Percentiles rank a stretch among this genome's conserved stretches.
Conservation (phyloP, 352 stramenopile species). For the Plasmopara halstedii region DNA sequence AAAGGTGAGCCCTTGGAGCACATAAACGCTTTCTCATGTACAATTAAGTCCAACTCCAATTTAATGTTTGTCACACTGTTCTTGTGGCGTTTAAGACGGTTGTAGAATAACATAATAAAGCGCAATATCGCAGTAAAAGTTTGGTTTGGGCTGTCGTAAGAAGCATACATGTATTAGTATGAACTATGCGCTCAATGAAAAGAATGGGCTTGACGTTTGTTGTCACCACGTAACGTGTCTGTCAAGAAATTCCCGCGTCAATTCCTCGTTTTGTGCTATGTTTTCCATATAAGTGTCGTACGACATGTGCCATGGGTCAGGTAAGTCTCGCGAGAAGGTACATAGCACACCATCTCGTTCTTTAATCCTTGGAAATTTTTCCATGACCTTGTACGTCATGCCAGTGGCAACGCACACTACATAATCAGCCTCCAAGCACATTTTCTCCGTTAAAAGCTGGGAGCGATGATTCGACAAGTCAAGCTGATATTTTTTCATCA, state of each 20-base stretch:
- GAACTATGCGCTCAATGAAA: too few species aligned
- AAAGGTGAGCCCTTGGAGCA: too few species aligned
- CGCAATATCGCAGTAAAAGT: too few species aligned
- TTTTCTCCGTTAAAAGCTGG: slow-evolving; percentile 53
- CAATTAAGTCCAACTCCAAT: too few species aligned
- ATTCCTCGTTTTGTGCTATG: slow-evolving; percentile 63
- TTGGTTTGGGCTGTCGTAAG: too few species aligned
- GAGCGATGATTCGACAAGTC: slow-evolving; percentile 61
- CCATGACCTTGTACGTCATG: slow-evolving; percentile 47
- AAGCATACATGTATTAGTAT: too few species aligned
- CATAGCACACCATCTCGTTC: slow-evolving; percentile 48
- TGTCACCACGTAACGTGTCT: slow-evolving; percentile 41
- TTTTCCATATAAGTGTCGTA: slow-evolving; percentile 81
- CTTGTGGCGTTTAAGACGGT: too few species aligned
- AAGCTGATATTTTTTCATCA: slow-evolving; percentile 73
- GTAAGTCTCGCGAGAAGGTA: slow-evolving; percentile 53
- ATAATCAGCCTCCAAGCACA: slow-evolving; percentile 61
- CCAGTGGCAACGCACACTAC: slow-evolving; percentile 68
- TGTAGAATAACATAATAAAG: too few species aligned
- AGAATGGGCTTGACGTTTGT: too few species aligned
- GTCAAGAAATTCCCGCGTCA: slow-evolving; percentile 69
- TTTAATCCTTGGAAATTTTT: slow-evolving; percentile 56
- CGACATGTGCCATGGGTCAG: slow-evolving; percentile 77
- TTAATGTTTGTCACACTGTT: too few species aligned
- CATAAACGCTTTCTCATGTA: too few species aligned